Evolutionary conservation across 2,329 filamentous ascomycete genomes (phyloP), one percentile per base, ranked within the genome.

Genomic region (Neonectria magnoliae): DNA sequence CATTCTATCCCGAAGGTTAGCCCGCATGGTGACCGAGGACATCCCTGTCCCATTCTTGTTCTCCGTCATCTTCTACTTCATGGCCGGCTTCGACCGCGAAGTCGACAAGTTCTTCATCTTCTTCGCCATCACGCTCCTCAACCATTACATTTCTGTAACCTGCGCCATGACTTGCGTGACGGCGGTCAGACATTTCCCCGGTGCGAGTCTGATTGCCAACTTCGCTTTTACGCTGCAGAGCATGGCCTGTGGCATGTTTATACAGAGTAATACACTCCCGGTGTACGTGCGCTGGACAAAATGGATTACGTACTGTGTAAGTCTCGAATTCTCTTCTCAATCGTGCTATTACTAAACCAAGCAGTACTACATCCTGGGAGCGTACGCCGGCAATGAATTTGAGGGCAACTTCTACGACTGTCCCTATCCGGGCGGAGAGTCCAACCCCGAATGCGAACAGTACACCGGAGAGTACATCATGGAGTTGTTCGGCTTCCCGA

Each of bases 221-320:
- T 78, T 94, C 52, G 86, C 84, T 0, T 94, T 90, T 70, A 94
- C 92, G 0, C 68, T 94, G 20, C 92, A 94, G 73, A 90, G 87
- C 2, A 88, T 93, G 81, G 89, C 89, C 0, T 93, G 91, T 67
- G 92, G 92, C 1, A 93, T 90, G 76, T 94, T 94, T 68, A 88
- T 94, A 14, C 91, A 94, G 75, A 84, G 85, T 11, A 88, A 92
- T 57, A 88, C 89, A 5, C 91, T 94, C 4, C 91, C 92, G 0
- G 82, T 94, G 1, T 94, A 93, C 71, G 87, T 93, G n/a, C 84
- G 91, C 60, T 94, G 92, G 92, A 80, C 92, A 2, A 94, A 93
- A 74, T 91, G 88, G 81, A 84, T 84, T 25, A 85, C 87, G 1
- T 90, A 89, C 68, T 84, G 85, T 22, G 85, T 85, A 77, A 75